Conservation (phyloP, 352 stramenopile genomes). For the Pythium chondricola region DNA sequence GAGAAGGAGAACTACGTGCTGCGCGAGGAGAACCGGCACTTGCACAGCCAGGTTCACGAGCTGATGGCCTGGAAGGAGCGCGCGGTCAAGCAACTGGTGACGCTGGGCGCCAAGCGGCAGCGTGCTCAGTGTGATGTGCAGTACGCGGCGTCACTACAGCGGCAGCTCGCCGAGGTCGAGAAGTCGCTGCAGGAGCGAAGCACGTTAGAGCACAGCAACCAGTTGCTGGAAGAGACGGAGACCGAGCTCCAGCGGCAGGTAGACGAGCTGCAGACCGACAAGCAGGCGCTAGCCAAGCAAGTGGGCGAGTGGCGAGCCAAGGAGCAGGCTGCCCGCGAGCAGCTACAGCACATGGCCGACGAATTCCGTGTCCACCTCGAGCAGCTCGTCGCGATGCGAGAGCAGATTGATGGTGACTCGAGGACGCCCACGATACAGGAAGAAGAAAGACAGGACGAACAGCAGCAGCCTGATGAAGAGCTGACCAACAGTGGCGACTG, state of each 20-base stretch:
- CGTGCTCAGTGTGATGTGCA: slow-evolving; percentile 39
- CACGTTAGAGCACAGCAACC: slow-evolving; percentile 36
- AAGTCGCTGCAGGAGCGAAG: slow-evolving; percentile 44
- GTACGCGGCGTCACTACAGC: slow-evolving; percentile 44
- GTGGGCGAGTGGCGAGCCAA: slow-evolving; percentile 8
- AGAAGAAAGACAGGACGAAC: slow-evolving; percentile 1
- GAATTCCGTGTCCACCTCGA: slow-evolving; percentile 51
- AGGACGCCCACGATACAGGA: neutral
- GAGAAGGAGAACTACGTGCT: slow-evolving; percentile 64
- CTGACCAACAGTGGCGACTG: neutral
- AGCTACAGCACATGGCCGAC: slow-evolving; percentile 38
- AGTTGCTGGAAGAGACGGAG: slow-evolving; percentile 30
- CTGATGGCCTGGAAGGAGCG: slow-evolving; percentile 59
- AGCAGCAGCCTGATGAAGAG: no score
- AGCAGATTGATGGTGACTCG: slow-evolving; percentile 27
- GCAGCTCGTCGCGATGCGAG: slow-evolving; percentile 47
- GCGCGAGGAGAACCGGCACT: slow-evolving; percentile 43
- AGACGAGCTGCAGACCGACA: slow-evolving; percentile 24
- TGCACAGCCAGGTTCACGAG: slow-evolving; percentile 46
- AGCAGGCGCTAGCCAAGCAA: slow-evolving; percentile 17
- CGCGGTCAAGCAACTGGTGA: slow-evolving; percentile 53
- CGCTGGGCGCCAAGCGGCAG: slow-evolving; percentile 44
- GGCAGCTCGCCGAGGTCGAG: slow-evolving; percentile 47
- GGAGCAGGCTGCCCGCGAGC: slow-evolving; percentile 17
- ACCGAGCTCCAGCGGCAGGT: slow-evolving; percentile 21